phyloP scores from a whole-genome alignment of 2,329 filamentous ascomycete genomes.

The Drechslerella stenobrocha region DNA sequence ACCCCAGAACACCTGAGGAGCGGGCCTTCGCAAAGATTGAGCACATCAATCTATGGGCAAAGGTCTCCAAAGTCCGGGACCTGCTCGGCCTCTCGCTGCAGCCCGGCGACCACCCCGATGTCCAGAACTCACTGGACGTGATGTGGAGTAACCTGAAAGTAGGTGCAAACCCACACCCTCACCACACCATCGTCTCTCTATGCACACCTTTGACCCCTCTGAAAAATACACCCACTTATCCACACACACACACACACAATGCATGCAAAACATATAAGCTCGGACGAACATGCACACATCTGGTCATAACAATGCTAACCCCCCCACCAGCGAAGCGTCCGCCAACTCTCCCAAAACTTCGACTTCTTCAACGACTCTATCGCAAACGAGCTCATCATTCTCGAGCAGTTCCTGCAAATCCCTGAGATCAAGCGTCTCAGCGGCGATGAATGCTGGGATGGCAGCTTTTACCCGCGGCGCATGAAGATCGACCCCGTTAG shows the following conservation, averaged over 20 bases:
- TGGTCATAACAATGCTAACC: not conserved
- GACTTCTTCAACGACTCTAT: slow-evolving; percentile 4
- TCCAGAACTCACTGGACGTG: slow-evolving; percentile 4
- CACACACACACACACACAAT: too few relatives aligned
- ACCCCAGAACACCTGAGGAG: slow-evolving; percentile 2
- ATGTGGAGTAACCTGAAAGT: slow-evolving; percentile 2
- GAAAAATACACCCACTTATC: too few relatives aligned
- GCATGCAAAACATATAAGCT: not conserved
- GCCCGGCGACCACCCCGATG: not conserved
- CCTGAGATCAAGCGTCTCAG: not conserved
- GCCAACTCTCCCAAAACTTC: not conserved
- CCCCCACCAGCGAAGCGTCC: not conserved
- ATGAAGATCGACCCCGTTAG: not conserved
- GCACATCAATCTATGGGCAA: not conserved
- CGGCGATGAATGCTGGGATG: not conserved
- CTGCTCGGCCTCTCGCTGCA: slow-evolving; percentile 2
- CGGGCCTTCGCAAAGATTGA: slow-evolving; percentile 2
- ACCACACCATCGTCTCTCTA: not conserved
- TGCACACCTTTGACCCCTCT: not conserved
- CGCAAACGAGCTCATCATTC: not conserved
- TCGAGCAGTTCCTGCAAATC: slow-evolving; percentile 1
- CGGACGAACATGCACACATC: not conserved
- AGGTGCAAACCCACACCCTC: not conserved
- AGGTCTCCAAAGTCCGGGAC: not conserved
- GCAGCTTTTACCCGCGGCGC: not conserved